Evolutionary conservation across 129 eudicot genomes (phyloP), one percentile per base, ranked within the genome.

Genomic region (Flaveria linearis): DNA sequence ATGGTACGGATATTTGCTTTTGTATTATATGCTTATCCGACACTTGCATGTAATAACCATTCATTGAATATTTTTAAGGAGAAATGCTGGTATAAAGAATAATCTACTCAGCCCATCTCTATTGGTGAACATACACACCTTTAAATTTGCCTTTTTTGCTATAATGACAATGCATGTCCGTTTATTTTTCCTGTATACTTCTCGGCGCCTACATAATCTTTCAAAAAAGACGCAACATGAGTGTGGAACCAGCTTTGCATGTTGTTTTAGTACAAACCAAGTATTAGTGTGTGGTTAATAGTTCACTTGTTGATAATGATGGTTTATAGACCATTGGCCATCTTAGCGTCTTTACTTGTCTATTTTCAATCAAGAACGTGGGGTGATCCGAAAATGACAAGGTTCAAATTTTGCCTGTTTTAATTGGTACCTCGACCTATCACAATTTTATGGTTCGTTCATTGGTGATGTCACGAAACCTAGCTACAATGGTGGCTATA

Each of bases 211-310:
- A 14, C 33, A 52, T 36, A 39, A 17, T 39, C 39, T 72, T 22
- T 18, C 25, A 50, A 56, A 53, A 39, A 36, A 16, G 67, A 55
- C 51, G 73, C 50, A 76, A 51, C 74, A 76, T 68, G 81, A 71
- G 26, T 66, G 58, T 77, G 33, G 45, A 76, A 66, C 67, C 46
- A 10, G 0, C 30, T 33, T 52, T 6, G 46, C 15, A 45, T 53
- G 69, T 68, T 68, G 69, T 68, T 68, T 53, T 68, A 77, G 74
- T 68, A 53, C 58, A 77, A 66, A 57, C 81, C 69, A 77, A 20
- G 57, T 22, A 30, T 77, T 68, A 68, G 46, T 45, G 22, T 77
- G 81, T 77, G 75, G 81, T 55, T 41, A 22, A 8, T 22, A 68
- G 41, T 55, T 53, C 47, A 23, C 63, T 64, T 68, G 46, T 41